Evolutionary conservation across 2,329 filamentous ascomycete species (phyloP), one percentile per base, ranked within the genome.

Genomic region (Colletotrichum spinosum): DNA sequence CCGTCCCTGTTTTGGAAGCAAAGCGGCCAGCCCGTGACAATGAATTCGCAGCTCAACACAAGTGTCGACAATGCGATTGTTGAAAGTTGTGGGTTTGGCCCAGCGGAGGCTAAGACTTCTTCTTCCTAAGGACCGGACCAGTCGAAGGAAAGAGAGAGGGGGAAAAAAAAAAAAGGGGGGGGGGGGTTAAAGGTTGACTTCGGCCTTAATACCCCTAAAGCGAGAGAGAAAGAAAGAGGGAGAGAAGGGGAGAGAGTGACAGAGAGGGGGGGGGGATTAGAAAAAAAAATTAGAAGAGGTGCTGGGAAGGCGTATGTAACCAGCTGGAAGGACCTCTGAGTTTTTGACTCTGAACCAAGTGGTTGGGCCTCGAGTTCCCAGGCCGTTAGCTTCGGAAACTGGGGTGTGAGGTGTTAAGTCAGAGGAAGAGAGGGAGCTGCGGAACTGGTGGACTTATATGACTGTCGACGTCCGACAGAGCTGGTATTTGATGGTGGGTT

Each of bases 331-430:
- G 61, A 57, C 61, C 51, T 65, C 56, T 56, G 56, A 65, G 56
- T 51, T 65, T 65, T 65, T 65, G 61, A 65, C 46, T 60, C 45
- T 51, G 61, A 61, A 65, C 61, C 61, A 39, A 65, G 51, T 46
- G 61, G 61, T 65, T 65, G 51, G 51, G 61, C 61, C 61, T 65
- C 44, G 57, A 61, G 51, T 51, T 61, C 46, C 8, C 35, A 49
- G 44, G 51, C 52, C 56, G 55, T 51, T 55, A 65, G 61, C 61
- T 61, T 65, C 50, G 51, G 57, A 17, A 55, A 46, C 61, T 60
- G 46, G 61, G 61, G 51, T 25, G 25, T 4, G 25, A 25, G 25
- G 25, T 25, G 4, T 25, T 25, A 45, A 33, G 41, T 6, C 15
- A 39, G 15, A 51, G 11, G 34, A n/a, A 25, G 9, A 25, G 9